Evolutionary conservation across 352 stramenopile genomes (phyloP).

Genomic region (Phytophthora brassicae): DNA sequence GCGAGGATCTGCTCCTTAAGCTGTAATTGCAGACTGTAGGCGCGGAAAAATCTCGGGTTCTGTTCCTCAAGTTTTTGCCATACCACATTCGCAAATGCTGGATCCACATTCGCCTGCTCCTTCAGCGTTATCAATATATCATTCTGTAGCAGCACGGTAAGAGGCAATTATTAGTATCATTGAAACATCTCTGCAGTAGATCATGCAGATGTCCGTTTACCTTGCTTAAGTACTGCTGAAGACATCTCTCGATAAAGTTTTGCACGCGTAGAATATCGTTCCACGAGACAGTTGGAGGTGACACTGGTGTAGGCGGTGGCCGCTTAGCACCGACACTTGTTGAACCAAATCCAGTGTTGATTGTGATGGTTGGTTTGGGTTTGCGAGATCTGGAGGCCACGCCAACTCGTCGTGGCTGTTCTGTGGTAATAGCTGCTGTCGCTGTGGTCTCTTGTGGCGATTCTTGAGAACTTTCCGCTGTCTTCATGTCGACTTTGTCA

Average conservation of each 20-base stretch:
- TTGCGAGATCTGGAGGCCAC: slow-evolving; percentile 27
- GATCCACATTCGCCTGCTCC: slow-evolving; percentile 81
- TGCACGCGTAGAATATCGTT: slow-evolving; percentile 89
- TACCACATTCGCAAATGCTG: slow-evolving; percentile 80
- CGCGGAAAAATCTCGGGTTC: slow-evolving; percentile 89
- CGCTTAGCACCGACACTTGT: slow-evolving; percentile 27
- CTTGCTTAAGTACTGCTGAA: slow-evolving; percentile 92
- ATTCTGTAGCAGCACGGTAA: slow-evolving; percentile 28
- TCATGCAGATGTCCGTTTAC: slow-evolving; percentile 22
- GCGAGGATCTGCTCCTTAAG: slow-evolving; percentile 90
- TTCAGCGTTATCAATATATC: slow-evolving; percentile 68
- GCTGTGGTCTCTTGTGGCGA: background rate
- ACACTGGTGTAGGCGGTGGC: slow-evolving; percentile 25
- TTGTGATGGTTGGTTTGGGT: slow-evolving; percentile 36
- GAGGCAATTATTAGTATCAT: background rate
- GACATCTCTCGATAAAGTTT: slow-evolving; percentile 89
- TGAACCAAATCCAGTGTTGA: slow-evolving; percentile 30
- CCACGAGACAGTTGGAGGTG: slow-evolving; percentile 70
- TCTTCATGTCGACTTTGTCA: slow-evolving; percentile 16
- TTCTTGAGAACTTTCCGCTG: slow-evolving; percentile 5
- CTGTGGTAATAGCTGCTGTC: background rate
- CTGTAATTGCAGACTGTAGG: slow-evolving; percentile 82
- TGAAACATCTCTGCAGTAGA: no score
- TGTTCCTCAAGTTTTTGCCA: slow-evolving; percentile 93
- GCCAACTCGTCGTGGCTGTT: slow-evolving; percentile 15